Conservation (phyloP, 495 filamentous ascomycete genomes). For the Aspergillus nanangensis region DNA sequence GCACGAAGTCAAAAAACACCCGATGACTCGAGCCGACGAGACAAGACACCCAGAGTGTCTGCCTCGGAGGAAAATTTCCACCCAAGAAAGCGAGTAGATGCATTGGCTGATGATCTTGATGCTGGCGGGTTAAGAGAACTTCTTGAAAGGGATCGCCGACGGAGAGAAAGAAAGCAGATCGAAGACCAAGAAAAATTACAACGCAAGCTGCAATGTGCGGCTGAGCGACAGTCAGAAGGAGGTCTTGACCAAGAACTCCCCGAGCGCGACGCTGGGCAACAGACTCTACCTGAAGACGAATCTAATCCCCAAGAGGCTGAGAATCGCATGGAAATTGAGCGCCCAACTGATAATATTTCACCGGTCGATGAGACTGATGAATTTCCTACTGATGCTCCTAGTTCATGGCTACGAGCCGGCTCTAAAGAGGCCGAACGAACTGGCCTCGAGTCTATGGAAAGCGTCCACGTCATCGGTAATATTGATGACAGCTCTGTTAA, state of each 20-base stretch:
- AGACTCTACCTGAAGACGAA: slow-evolving; percentile 15
- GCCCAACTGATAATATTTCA: neutral
- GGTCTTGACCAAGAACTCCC: too few relatives aligned
- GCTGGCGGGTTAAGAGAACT: slow-evolving; percentile 75
- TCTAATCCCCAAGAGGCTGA: slow-evolving; percentile 1
- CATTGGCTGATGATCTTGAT: slow-evolving; percentile 75
- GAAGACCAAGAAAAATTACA: slow-evolving; percentile 68
- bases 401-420: slow-evolving; percentile 29
- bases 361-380: too few relatives aligned
- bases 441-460: slow-evolving; percentile 28
- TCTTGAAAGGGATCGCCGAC: slow-evolving; percentile 77
- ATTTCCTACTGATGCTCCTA: slow-evolving; percentile 5
- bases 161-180: slow-evolving; percentile 67
- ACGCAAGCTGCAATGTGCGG: slow-evolving; percentile 60
- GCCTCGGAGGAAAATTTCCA: slow-evolving; percentile 61
- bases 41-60: slow-evolving; percentile 35
- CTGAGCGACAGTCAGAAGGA: slow-evolving; percentile 74
- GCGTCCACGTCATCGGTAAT: slow-evolving; percentile 29
- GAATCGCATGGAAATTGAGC: neutral
- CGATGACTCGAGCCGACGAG: slow-evolving; percentile 33
- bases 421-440: slow-evolving; percentile 23
- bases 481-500: slow-evolving; percentile 37
- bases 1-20: slow-evolving; percentile 32
- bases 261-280: too few relatives aligned
- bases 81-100: slow-evolving; percentile 69